Conservation (phyloP, 176 grass and related monocot genomes). For the Oryza rufipogon region DNA sequence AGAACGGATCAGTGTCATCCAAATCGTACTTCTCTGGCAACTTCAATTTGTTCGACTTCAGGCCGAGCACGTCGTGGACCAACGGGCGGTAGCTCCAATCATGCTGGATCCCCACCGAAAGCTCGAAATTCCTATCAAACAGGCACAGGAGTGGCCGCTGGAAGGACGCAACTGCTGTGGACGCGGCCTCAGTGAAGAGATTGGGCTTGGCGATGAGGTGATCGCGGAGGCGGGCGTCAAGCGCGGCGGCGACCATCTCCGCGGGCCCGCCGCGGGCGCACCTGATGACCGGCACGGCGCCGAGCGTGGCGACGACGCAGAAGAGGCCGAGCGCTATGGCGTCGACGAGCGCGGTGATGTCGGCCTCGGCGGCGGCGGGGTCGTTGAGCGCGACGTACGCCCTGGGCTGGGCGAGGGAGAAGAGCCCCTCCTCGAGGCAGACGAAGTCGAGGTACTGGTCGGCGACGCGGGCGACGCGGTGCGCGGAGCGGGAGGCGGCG, state of each 20-base stretch:
- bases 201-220: conserved; percentile 85
- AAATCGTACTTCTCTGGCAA: conserved; percentile 78
- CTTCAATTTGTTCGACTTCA: conserved; percentile 76
- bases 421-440: conserved; percentile 83
- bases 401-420: conserved; percentile 79
- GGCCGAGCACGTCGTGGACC: conserved; percentile 76
- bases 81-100: conserved; percentile 94
- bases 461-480: conserved; percentile 65
- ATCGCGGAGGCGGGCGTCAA: conserved; percentile 71
- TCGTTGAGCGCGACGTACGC: conserved; percentile 89
- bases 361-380: conserved; percentile 66
- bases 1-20: conserved; percentile 88
- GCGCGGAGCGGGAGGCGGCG: conserved; percentile 15
- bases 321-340: conserved; percentile 76
- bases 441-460: conserved; percentile 97
- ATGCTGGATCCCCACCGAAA: conserved; percentile 78
- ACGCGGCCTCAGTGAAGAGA: conserved; percentile 72
- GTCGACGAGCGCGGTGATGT: conserved; percentile 73
- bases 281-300: conserved; percentile 81
- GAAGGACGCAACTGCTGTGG: conserved; percentile 51
- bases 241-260: conserved; percentile 76
- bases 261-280: conserved; percentile 77
- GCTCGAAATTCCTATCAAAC: conserved; percentile 86
- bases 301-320: conserved; percentile 70
- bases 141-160: conserved; percentile 86